Evolutionary conservation across 2,329 filamentous ascomycete genomes (phyloP).

Genomic region (Aureobasidium namibiae): DNA sequence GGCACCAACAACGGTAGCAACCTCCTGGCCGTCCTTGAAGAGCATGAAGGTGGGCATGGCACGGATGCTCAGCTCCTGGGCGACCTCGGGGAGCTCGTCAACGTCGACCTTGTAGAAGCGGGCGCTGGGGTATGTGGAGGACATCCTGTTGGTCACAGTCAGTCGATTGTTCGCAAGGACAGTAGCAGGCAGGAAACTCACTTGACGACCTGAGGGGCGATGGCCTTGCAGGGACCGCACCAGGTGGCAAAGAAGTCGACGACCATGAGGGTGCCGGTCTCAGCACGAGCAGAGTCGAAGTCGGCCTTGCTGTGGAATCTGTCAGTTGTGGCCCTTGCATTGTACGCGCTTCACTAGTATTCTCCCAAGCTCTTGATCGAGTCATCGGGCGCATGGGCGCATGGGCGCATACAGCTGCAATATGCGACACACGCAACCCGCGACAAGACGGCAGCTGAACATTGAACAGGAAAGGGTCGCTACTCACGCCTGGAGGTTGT

Average conservation of each 20-base stretch:
- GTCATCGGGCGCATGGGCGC: too few species aligned
- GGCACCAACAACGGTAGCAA: constrained; percentile 68
- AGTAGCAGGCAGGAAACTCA: constrained; percentile 33
- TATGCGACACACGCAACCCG: not conserved
- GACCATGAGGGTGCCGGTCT: constrained; percentile 55
- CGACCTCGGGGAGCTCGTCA: constrained; percentile 67
- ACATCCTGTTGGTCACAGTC: constrained; percentile 40
- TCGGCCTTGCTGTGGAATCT: constrained; percentile 44
- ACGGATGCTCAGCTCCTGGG: constrained; percentile 68
- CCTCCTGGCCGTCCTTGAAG: constrained; percentile 71
- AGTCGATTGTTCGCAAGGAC: constrained; percentile 8
- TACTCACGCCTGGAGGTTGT: constrained; percentile 41
- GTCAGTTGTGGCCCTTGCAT: not conserved
- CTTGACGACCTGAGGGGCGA: constrained; percentile 66
- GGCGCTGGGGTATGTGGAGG: constrained; percentile 50
- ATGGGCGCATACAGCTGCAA: not conserved
- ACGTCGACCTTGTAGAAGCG: constrained; percentile 89
- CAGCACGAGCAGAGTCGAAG: constrained; percentile 47
- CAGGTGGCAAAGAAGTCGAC: constrained; percentile 83
- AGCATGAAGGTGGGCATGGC: constrained; percentile 90
- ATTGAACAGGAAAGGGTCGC: not conserved
- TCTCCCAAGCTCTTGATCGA: not conserved
- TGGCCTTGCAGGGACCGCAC: constrained; percentile 93
- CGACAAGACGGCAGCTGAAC: not conserved
- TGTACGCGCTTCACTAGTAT: not conserved